Conservation (phyloP, 2,329 filamentous ascomycete genomes). For the Dactylellina parvicollis region DNA sequence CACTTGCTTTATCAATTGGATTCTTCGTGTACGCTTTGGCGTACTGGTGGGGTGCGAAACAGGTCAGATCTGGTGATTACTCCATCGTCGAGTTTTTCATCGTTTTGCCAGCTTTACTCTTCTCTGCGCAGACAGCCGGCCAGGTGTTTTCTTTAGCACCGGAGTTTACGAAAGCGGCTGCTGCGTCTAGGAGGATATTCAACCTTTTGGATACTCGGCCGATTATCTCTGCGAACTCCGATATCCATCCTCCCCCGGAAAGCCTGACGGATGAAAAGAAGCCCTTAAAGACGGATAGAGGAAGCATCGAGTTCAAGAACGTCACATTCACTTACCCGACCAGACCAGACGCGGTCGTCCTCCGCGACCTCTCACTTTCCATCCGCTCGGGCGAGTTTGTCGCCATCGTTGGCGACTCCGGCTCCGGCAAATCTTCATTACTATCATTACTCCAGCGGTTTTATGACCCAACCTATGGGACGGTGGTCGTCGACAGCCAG, state of each 20-base stretch:
- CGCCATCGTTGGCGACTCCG: constrained; percentile 73
- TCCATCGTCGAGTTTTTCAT: constrained; percentile 77
- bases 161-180: constrained; percentile 74
- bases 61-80: constrained; percentile 73
- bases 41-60: constrained; percentile 81
- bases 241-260: background rate
- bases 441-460: constrained; percentile 68
- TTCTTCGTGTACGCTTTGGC: constrained; percentile 78
- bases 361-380: constrained; percentile 68
- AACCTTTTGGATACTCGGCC: constrained; percentile 57
- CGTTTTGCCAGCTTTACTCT: constrained; percentile 75
- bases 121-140: constrained; percentile 77
- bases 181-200: constrained; percentile 69
- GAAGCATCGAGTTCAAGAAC: constrained; percentile 67
- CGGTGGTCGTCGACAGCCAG: constrained; percentile 64
- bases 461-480: constrained; percentile 63
- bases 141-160: constrained; percentile 79
- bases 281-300: constrained; percentile 53
- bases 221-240: constrained; percentile 50
- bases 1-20: constrained; percentile 68
- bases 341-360: constrained; percentile 68
- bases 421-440: constrained; percentile 74
- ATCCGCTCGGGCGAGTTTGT: constrained; percentile 71
- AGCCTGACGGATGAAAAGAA: constrained; percentile 58
- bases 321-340: constrained; percentile 74